A percentile compares a stretch with the other conserved stretches of the same genome.
These are phyloP conservation scores for Vigna hirtella DNA, from an alignment of 306 rosid genomes.

Conservation along the genomic window DNA sequence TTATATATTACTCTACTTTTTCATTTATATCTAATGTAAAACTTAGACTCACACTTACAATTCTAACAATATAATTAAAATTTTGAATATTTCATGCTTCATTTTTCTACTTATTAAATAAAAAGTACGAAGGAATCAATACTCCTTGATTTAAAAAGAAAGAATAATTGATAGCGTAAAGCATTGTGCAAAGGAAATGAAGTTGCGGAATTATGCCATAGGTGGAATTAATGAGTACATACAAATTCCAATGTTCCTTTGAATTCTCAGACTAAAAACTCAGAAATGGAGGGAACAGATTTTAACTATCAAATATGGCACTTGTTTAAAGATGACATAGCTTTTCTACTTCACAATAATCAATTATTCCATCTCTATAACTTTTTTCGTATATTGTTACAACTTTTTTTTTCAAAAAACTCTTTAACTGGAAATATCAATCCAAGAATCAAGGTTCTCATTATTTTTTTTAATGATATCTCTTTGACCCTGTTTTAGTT, in stretches of 20 bases:
- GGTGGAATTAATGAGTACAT: slow-evolving; percentile 23
- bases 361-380: background rate
- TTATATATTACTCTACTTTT: too few species aligned
- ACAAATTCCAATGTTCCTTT: background rate
- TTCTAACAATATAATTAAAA: background rate
- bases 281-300: background rate
- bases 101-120: too few species aligned
- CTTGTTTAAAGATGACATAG: background rate
- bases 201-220: slow-evolving; percentile 33
- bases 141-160: background rate
- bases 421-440: slow-evolving; percentile 12
- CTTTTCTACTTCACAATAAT: background rate
- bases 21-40: too few species aligned
- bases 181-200: slow-evolving; percentile 47
- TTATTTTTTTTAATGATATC: too few species aligned
- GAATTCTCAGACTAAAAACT: background rate
- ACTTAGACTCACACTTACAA: too few species aligned
- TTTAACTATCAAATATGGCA: background rate
- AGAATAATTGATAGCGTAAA: slow-evolving; percentile 48
- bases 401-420: background rate
- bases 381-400: background rate
- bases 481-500: too few species aligned
- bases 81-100: background rate
- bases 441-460: background rate
- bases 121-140: too few species aligned